Evolutionary conservation across 331 rosid genomes (phyloP).

Genomic region (Quercus tomentella): DNA sequence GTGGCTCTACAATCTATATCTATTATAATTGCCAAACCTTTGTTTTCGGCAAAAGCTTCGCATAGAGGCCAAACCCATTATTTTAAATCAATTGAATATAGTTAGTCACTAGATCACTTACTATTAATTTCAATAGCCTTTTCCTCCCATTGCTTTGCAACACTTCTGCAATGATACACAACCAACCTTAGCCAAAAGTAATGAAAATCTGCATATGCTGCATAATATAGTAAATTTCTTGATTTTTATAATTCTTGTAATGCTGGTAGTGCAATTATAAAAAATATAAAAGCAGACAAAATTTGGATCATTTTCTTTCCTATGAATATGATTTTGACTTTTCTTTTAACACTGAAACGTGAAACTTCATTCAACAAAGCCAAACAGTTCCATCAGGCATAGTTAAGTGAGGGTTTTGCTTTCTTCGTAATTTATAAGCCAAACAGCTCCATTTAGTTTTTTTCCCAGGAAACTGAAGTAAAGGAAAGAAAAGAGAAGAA

Average conservation of each 20-base stretch:
- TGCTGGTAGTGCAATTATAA: no score
- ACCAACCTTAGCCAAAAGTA: not conserved
- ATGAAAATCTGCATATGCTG: not conserved
- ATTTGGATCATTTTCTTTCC: not conserved
- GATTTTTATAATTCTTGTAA: not conserved
- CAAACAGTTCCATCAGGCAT: not conserved
- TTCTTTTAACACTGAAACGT: not conserved
- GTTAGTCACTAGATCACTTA: constrained; percentile 12
- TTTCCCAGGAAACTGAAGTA: not conserved
- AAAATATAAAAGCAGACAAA: not conserved
- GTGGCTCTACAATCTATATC: not conserved
- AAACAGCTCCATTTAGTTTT: no score
- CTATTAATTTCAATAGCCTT: constrained; percentile 31
- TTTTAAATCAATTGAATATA: not conserved
- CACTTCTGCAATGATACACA: constrained; percentile 38
- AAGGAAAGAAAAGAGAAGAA: not conserved
- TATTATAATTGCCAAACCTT: not conserved
- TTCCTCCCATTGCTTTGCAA: constrained; percentile 13
- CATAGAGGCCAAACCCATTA: not conserved
- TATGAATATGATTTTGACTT: not conserved
- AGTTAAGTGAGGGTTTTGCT: not conserved
- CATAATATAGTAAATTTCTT: not conserved
- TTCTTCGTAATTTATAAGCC: no score
- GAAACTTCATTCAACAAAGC: not conserved
- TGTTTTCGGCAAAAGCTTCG: not conserved